Conservation (phyloP, 73 alveolate genomes). For the Uronychia binucleata region DNA sequence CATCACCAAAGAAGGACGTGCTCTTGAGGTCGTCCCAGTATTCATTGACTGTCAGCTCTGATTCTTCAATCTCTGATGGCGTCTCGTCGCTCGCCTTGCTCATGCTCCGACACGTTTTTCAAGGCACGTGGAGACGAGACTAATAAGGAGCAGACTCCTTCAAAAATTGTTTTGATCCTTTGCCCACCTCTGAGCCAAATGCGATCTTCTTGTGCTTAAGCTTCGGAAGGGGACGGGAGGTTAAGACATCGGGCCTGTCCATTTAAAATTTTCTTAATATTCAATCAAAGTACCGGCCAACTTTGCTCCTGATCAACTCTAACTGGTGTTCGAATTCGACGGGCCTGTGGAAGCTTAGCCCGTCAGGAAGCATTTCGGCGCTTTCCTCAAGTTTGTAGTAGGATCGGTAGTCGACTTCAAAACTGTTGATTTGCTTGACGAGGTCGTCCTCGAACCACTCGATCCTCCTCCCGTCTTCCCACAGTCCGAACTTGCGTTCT, state of each 20-base stretch:
- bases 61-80: neutral
- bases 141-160: too few species aligned
- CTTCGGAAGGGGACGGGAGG: neutral
- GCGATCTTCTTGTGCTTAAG: neutral
- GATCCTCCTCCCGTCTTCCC: conserved; percentile 68
- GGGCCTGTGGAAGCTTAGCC: neutral
- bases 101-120: too few species aligned
- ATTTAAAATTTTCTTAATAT: neutral
- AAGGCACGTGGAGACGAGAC: too few species aligned
- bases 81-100: too few species aligned
- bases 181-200: neutral
- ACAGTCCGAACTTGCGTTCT: conserved; percentile 37
- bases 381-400: conserved; percentile 11
- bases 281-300: neutral
- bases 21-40: neutral
- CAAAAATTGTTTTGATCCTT: too few species aligned
- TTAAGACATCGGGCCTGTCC: neutral
- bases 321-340: neutral
- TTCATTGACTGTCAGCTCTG: neutral
- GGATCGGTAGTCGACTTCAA: conserved; percentile 6
- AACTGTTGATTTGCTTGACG: neutral
- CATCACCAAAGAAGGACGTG: neutral
- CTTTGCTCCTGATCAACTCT: neutral
- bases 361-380: neutral
- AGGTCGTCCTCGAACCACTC: conserved; percentile 51